Evolutionary conservation across 2,329 filamentous ascomycete genomes (phyloP).

Genomic region (Elsinoe arachidis): DNA sequence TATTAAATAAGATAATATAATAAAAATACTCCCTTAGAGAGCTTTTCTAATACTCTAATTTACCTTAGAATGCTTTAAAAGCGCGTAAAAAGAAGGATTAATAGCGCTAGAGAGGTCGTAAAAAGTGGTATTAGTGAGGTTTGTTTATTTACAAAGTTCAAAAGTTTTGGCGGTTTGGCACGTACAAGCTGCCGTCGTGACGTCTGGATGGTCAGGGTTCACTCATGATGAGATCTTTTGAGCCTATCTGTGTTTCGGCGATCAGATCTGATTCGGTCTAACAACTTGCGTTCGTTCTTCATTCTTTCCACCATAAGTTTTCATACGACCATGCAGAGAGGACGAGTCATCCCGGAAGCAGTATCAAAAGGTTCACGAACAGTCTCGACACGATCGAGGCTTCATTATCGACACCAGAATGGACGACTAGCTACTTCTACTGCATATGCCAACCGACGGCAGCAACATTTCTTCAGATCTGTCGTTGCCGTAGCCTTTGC

Average conservation of each 20-base stretch:
- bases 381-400: slow-evolving; percentile 20
- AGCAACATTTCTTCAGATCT: slow-evolving; percentile 39
- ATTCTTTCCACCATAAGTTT: not conserved
- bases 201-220: slow-evolving; percentile 8
- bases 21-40: no score
- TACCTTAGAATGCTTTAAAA: no score
- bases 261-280: slow-evolving; percentile 1
- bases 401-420: slow-evolving; percentile 19
- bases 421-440: slow-evolving; percentile 20
- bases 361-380: slow-evolving; percentile 15
- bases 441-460: slow-evolving; percentile 34
- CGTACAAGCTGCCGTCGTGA: no score
- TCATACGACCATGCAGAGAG: slow-evolving; percentile 8
- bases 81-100: no score
- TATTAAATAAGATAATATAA: no score
- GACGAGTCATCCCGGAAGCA: slow-evolving; percentile 8
- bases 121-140: no score
- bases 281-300: not conserved
- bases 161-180: no score
- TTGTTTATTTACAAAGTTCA: no score
- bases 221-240: slow-evolving; percentile 10
- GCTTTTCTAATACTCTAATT: no score
- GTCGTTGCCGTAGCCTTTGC: slow-evolving; percentile 34
- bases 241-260: slow-evolving; percentile 5
- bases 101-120: no score